Evolutionary conservation across 208 protist genomes (phyloP), one percentile per base, ranked within the genome.

Genomic region (Crithidia bombi): DNA sequence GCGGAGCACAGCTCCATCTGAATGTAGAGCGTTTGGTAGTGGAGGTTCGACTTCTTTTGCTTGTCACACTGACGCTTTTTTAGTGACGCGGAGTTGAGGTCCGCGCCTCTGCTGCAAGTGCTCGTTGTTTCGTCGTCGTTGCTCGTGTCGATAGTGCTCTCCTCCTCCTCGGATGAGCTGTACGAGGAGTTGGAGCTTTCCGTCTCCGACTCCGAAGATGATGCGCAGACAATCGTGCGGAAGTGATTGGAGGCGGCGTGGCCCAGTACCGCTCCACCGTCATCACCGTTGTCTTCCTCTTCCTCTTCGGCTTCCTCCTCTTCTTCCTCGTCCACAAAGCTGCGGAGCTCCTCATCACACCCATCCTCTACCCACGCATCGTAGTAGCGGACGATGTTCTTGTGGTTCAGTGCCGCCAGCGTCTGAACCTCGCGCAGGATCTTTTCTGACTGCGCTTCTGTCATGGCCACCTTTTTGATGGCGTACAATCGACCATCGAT

Each of bases 331-430:
- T 82, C 75, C 9, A 90, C 65, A 75, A 87, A 93, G 15, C 73
- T 55, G n/a, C 75, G 65, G 23, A 96, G 63, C 10, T 92, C 86
- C 43, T 92, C 86, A 46, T 90, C 84, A 46, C 82, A 92, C n/a
- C 90, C 91, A 61, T 88, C 83, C 49, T 94, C 91, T 14, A 93
- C 80, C 89, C 91, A 96, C 23, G 88, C 91, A 73, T 96, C 87
- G 64, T 94, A 96, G 74, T 96, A 96, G 30, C 91, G 88, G 12
- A 96, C 91, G 61, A 96, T 88, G 65, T 93, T 87, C 54, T 83
- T 86, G 72, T 96, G 88, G 65, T 85, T 92, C 5, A 96, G 75
- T 17, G 82, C 66, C 0, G 91, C 82, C 41, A 96, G 67, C 47
- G 86, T 96, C 54, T 91, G 79, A 39, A 96, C 91, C 50, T 96